Conservation (phyloP, 2,329 filamentous ascomycete species). For the Zasmidium citrigriseum region DNA sequence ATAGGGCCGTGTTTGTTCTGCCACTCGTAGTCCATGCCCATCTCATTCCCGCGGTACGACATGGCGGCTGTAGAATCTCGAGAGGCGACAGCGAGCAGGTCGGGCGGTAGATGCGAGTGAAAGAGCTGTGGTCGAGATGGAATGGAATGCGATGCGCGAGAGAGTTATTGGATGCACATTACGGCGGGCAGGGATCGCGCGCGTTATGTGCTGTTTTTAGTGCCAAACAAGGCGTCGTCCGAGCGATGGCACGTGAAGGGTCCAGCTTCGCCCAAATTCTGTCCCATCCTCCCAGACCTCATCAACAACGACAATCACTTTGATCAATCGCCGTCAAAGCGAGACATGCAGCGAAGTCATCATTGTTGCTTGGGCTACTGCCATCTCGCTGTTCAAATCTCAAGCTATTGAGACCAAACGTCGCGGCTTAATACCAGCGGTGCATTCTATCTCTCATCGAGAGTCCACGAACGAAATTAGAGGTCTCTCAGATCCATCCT, state of each 20-base stretch:
- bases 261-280: not conserved
- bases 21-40: slow-evolving; percentile 58
- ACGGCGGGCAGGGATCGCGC: not conserved
- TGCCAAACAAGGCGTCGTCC: not conserved
- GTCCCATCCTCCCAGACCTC: too few species aligned
- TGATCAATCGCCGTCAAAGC: too few species aligned
- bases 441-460: too few species aligned
- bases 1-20: slow-evolving; percentile 48
- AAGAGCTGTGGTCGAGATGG: not conserved
- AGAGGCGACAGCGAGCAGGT: not conserved
- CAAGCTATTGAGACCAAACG: too few species aligned
- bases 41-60: slow-evolving; percentile 42
- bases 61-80: slow-evolving; percentile 17
- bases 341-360: too few species aligned
- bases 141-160: not conserved
- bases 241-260: not conserved
- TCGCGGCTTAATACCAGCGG: too few species aligned
- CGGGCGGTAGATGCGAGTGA: not conserved
- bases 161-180: not conserved
- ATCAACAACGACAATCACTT: too few species aligned
- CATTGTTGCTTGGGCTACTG: too few species aligned
- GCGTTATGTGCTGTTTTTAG: not conserved
- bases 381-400: too few species aligned
- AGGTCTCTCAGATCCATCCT: slow-evolving; percentile 16
- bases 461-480: too few species aligned